Percentiles rank a stretch among this genome's conserved stretches.
phyloP scores from a whole-genome alignment of 257 asterid genomes.

The Cruciata laevipes region DNA sequence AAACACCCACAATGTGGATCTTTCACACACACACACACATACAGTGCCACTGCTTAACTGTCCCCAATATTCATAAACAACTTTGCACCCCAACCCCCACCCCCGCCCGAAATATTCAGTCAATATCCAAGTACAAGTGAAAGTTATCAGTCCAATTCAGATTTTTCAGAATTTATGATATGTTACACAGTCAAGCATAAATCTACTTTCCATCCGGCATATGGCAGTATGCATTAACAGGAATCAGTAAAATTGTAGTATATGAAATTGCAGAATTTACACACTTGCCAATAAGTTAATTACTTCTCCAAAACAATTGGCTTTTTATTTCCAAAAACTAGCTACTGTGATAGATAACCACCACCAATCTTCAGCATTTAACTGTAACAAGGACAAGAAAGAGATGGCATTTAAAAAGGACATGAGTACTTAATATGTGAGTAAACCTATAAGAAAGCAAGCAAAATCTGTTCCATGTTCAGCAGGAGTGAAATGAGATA shows the following conservation, averaged over 20 bases:
- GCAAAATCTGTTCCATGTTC: background rate
- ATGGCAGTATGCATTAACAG: background rate
- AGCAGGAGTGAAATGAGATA: slow-evolving; percentile 1
- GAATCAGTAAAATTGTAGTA: background rate
- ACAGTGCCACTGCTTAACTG: background rate
- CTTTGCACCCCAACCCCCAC: too few relatives aligned
- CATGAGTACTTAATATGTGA: background rate
- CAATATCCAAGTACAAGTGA: background rate
- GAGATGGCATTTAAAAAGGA: background rate
- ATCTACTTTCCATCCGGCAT: background rate
- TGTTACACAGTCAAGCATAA: background rate
- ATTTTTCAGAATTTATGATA: background rate
- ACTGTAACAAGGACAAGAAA: background rate
- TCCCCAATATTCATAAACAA: background rate
- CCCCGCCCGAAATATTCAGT: background rate
- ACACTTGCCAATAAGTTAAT: background rate
- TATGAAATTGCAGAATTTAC: background rate
- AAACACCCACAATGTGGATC: background rate
- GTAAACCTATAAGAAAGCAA: background rate
- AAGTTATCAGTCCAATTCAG: background rate
- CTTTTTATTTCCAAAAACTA: background rate
- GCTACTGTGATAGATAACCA: background rate
- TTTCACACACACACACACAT: too few relatives aligned
- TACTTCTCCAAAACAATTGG: background rate
- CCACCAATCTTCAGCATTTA: background rate